Percentiles rank a stretch among this genome's conserved stretches.
Evolutionary conservation across 495 filamentous ascomycete genomes (phyloP).

Genomic region (Penicillium simplicissimum): DNA sequence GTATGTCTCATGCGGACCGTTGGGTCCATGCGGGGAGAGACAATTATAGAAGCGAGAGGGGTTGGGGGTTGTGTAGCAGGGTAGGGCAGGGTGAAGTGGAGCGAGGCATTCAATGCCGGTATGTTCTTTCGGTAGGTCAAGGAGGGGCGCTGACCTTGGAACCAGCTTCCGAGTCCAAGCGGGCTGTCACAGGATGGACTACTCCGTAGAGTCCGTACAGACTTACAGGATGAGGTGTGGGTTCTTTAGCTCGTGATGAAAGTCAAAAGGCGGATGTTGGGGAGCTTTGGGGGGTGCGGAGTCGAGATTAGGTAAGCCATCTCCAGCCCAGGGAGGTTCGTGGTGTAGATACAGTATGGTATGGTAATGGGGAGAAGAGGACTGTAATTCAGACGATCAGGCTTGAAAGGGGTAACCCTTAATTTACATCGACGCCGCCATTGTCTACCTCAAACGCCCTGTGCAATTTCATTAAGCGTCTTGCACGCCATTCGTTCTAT

Average conservation of each 20-base stretch:
- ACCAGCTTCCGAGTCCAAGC: slow-evolving; percentile 4
- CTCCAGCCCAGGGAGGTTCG: no score
- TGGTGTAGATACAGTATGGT: background rate
- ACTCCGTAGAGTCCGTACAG: no score
- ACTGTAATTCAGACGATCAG: background rate
- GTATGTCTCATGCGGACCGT: slow-evolving; percentile 11
- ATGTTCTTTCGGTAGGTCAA: no score
- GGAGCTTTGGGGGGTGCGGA: background rate
- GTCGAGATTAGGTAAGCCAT: slow-evolving; percentile 4
- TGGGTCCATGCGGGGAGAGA: slow-evolving; percentile 20
- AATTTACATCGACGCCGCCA: background rate
- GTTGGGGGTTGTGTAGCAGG: background rate
- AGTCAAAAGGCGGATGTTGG: slow-evolving; percentile 6
- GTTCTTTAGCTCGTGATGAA: slow-evolving; percentile 2
- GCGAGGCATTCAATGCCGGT: background rate
- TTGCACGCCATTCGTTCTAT: no score
- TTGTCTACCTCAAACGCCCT: background rate
- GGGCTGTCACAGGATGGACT: background rate
- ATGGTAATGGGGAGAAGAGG: background rate
- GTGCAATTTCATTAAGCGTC: no score
- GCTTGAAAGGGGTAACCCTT: background rate
- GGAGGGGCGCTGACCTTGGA: slow-evolving; percentile 2
- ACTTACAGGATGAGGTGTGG: background rate
- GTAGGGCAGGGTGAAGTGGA: background rate
- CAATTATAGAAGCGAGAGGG: slow-evolving; percentile 5